phyloP scores from a whole-genome alignment of 2,329 filamentous ascomycete species.

The Sclerotinia glacialis region DNA sequence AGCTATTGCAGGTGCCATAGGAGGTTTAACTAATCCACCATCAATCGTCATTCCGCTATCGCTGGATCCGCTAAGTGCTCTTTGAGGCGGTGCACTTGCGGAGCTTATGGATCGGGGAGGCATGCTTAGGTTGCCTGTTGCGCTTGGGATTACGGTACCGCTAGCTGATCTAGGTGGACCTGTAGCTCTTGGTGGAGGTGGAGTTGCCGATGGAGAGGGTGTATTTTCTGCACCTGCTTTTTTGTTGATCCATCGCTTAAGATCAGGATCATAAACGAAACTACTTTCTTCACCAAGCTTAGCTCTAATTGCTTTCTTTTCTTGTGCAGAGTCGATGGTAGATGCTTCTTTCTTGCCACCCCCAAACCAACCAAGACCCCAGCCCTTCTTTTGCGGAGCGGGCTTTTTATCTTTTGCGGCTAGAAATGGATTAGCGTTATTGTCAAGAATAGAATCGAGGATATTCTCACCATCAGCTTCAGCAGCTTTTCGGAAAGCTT shows the following conservation, averaged over 20 bases:
- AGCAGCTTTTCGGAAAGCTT: constrained; percentile 80
- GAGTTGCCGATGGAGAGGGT: constrained; percentile 61
- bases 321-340: constrained; percentile 39
- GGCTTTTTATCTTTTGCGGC: constrained; percentile 58
- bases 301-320: constrained; percentile 74
- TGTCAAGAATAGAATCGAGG: neutral
- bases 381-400: constrained; percentile 58
- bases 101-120: constrained; percentile 16
- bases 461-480: constrained; percentile 63
- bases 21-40: constrained; percentile 8
- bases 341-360: constrained; percentile 59
- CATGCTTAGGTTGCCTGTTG: constrained; percentile 1
- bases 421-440: constrained; percentile 38
- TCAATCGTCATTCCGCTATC: neutral
- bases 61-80: constrained; percentile 1
- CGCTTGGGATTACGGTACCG: constrained; percentile 23
- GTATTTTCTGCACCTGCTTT: constrained; percentile 66
- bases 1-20: constrained; percentile 3
- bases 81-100: constrained; percentile 22
- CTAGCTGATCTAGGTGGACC: constrained; percentile 43
- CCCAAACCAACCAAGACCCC: constrained; percentile 85
- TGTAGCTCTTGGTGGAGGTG: constrained; percentile 68
- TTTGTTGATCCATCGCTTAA: constrained; percentile 98
- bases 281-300: constrained; percentile 92
- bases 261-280: constrained; percentile 92